A percentile compares a stretch with the other conserved stretches of the same genome.
Evolutionary conservation across 495 filamentous ascomycete species (phyloP).

Genomic region (Bathelium albidoporum): DNA sequence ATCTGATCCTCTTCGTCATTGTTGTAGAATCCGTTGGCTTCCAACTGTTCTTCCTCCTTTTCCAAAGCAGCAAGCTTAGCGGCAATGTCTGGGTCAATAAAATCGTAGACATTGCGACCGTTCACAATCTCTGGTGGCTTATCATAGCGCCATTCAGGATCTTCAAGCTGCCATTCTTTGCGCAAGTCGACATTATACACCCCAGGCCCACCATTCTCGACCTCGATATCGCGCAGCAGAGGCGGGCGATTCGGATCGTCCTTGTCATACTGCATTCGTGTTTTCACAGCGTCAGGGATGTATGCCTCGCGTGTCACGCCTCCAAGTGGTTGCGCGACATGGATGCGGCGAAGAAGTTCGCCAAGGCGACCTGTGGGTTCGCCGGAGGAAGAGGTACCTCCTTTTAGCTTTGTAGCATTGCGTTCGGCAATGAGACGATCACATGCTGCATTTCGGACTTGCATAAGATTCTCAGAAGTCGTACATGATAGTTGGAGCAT

Average conservation of each 20-base stretch:
- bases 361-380: constrained; percentile 66
- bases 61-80: constrained; percentile 80
- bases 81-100: constrained; percentile 93
- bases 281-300: constrained; percentile 77
- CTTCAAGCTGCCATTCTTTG: constrained; percentile 71
- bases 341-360: constrained; percentile 84
- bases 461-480: constrained; percentile 85
- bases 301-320: constrained; percentile 69
- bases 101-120: constrained; percentile 95
- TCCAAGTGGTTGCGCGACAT: constrained; percentile 84
- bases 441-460: constrained; percentile 89
- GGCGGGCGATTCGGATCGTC: constrained; percentile 68
- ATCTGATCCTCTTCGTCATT: constrained; percentile 44
- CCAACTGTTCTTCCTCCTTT: constrained; percentile 84
- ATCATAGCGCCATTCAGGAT: constrained; percentile 90
- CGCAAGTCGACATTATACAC: constrained; percentile 90
- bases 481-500: constrained; percentile 86
- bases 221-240: constrained; percentile 80
- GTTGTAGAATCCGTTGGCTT: constrained; percentile 76
- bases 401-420: constrained; percentile 90
- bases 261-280: constrained; percentile 78
- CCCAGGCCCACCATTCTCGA: constrained; percentile 85
- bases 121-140: constrained; percentile 87
- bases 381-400: constrained; percentile 64
- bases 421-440: constrained; percentile 85